These are phyloP conservation scores for Pontederia paniculata DNA, from an alignment of 176 grass and related monocot genomes.

Conservation along the genomic window DNA sequence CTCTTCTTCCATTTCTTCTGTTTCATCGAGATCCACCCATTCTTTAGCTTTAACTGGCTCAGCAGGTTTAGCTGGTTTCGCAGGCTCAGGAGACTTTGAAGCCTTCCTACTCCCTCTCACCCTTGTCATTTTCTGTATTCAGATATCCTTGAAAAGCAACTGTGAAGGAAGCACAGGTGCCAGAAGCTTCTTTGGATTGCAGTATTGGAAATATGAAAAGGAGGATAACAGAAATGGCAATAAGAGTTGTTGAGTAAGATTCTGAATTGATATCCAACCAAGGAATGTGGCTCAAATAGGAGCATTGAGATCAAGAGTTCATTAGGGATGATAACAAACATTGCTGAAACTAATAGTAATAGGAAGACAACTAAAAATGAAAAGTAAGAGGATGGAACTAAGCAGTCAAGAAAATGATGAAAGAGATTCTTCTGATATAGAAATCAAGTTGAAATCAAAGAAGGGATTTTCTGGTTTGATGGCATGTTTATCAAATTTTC, in stretches of 20 bases:
- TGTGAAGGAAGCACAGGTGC: slow-evolving; percentile 45
- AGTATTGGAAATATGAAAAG: slow-evolving; percentile 35
- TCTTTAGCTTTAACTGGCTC: slow-evolving; percentile 22
- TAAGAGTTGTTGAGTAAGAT: slow-evolving; percentile 29
- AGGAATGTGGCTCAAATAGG: slow-evolving; percentile 13
- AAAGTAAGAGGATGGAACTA: neutral
- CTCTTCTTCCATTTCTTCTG: slow-evolving; percentile 56
- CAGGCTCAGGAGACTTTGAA: slow-evolving; percentile 7
- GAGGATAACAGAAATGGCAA: slow-evolving; percentile 41
- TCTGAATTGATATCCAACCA: slow-evolving; percentile 32
- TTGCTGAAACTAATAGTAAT: slow-evolving; percentile 2
- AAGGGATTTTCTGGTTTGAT: no score
- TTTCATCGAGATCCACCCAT: slow-evolving; percentile 31
- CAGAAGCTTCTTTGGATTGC: slow-evolving; percentile 39
- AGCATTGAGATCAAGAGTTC: slow-evolving; percentile 1
- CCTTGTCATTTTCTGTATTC: slow-evolving; percentile 58
- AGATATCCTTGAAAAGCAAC: slow-evolving; percentile 44
- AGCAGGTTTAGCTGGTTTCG: slow-evolving; percentile 21
- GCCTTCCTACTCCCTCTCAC: slow-evolving; percentile 15
- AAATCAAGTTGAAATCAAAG: neutral
- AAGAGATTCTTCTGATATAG: neutral
- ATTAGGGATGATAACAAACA: neutral
- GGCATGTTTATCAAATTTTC: no score
- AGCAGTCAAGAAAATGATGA: slow-evolving; percentile 4
- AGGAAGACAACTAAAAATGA: slow-evolving; percentile 13